These are phyloP conservation scores for Serendipita vermifera DNA, from an alignment of 768 basidiomycete species.

Conservation along the genomic window DNA sequence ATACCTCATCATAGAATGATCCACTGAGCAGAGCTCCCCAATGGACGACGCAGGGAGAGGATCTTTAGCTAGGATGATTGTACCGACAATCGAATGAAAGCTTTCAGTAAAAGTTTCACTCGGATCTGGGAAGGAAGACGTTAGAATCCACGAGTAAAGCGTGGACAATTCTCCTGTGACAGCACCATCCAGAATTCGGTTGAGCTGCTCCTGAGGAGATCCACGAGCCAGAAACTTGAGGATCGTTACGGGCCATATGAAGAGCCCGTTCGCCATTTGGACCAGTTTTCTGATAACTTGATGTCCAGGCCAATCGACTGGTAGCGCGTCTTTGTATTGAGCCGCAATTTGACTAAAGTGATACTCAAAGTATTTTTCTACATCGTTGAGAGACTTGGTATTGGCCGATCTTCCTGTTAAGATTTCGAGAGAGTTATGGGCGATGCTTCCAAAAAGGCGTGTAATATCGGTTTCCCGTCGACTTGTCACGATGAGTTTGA, in stretches of 20 bases:
- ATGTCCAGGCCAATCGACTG: conserved; percentile 17
- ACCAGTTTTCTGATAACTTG: conserved; percentile 13
- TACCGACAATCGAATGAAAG: conserved; percentile 17
- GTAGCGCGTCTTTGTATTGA: conserved; percentile 14
- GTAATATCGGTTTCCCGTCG: conserved; percentile 17
- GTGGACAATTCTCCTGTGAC: conserved; percentile 14
- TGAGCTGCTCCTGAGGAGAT: no score
- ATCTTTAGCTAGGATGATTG: conserved; percentile 18
- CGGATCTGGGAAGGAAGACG: conserved; percentile 18
- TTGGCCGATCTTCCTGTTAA: conserved; percentile 15
- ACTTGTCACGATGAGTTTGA: conserved; percentile 23
- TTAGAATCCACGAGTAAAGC: conserved; percentile 18
- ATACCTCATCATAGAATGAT: no score
- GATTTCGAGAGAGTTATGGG: conserved; percentile 16
- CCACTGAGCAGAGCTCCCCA: conserved; percentile 14
- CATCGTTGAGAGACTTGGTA: conserved; percentile 18
- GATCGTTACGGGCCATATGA: conserved; percentile 23
- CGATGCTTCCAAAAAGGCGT: conserved; percentile 12
- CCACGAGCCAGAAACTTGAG: conserved; percentile 21
- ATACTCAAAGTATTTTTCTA: conserved; percentile 17
- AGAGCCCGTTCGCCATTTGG: conserved; percentile 21
- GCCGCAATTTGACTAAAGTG: conserved; percentile 16
- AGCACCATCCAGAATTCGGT: background rate
- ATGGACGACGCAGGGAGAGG: conserved; percentile 16
- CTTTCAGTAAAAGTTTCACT: conserved; percentile 11